Conservation (phyloP, 2,329 filamentous ascomycete species). For the Cercospora beticola region DNA sequence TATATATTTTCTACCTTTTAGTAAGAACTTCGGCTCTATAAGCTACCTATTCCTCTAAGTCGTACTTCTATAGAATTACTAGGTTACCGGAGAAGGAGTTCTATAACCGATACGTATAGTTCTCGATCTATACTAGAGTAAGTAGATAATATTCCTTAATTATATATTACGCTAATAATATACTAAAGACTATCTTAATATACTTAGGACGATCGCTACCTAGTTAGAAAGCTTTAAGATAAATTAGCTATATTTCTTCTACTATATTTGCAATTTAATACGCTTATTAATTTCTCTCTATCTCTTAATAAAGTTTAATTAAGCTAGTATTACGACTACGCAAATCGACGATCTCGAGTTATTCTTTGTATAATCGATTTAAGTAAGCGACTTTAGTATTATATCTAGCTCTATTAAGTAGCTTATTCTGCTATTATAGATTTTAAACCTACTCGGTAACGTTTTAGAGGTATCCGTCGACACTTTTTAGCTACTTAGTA, state of each 20-base stretch:
- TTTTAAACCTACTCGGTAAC: neutral
- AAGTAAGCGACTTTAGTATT: neutral
- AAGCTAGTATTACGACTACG: neutral
- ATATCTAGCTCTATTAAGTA: neutral
- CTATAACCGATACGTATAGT: neutral
- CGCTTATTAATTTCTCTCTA: neutral
- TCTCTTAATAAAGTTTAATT: neutral
- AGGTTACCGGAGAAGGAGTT: neutral
- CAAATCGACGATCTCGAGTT: neutral
- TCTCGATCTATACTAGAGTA: neutral
- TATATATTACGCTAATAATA: neutral
- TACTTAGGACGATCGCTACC: neutral
- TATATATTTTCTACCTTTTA: neutral
- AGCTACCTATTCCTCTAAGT: neutral
- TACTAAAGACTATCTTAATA: neutral
- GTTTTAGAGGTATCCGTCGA: neutral
- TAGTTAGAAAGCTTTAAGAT: neutral
- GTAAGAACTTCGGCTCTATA: neutral
- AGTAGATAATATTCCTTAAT: neutral
- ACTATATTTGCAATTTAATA: neutral
- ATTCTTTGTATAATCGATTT: neutral
- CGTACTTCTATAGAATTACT: neutral
- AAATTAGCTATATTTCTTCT: neutral
- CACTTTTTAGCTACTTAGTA: neutral
- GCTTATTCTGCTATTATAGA: neutral